Base-by-base conservation (phyloP, 129 eudicot genomes). In the Calendula officinalis region DNA sequence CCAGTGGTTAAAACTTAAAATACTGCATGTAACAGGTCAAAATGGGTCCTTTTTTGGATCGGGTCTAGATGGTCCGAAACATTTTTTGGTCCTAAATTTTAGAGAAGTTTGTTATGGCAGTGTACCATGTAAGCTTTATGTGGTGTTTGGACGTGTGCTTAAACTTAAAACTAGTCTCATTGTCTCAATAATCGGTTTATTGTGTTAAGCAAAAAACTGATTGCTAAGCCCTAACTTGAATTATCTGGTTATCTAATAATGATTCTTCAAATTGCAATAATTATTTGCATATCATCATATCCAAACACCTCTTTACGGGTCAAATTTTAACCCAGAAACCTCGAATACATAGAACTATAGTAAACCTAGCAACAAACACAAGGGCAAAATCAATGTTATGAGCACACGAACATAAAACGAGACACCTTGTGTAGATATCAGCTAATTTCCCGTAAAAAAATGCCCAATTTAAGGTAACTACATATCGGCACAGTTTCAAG, bases 401-500 rank as follows among this genome's bases (percentile, higher is more conserved):
- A 41, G 33, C 52, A 51, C 7, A 65, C 2, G 17, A 14, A 41
- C 14, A 30, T 51, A 51, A 38, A 51, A 37, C 17, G 6, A 52
- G 39, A 38, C 39, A 38, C 37, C 50, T 22, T 6, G 40, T 39
- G 57, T 44, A 68, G 5, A 7, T 56, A 7, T 17, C 51, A 16
- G 2, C 50, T 17, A 69, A 22, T 63, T 46, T 8, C 13, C 56
- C 37, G 6, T 4, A 51, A 35, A 59, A 32, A 30, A 64, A 7
- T 38, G 56, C 65, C 5, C n/a, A 9, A n/a, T 13, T 11, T 14
- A 73, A 22, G 16, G 54, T 27, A 50, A 12, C 16, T 52, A 16
- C 54, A 27, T 5, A 52, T 36, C 42, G 72, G 72, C 68, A 65
- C 22, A 66, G 38, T 34, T 59, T 27, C 38, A 17, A 52, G 42